Base-by-base conservation (phyloP, 2,329 filamentous ascomycete species). In the Chalara sp. region DNA sequence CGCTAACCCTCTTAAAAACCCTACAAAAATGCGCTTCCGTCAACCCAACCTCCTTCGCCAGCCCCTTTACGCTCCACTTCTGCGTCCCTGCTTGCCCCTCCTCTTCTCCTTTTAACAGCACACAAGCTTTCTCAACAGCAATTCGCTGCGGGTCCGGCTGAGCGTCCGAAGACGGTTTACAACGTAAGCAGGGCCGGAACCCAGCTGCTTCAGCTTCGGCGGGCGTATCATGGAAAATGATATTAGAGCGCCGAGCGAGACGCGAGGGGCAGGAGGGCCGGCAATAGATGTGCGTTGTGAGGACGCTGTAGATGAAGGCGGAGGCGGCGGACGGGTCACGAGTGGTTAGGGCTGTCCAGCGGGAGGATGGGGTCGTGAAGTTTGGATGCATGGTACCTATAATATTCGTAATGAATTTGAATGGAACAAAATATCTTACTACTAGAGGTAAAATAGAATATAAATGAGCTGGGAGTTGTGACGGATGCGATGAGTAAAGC, bases 191-290 rank as follows among this genome's bases (percentile, higher is more conserved):
- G 0, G 80, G 67, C 29, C 79, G 70, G 59, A 73, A 83, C 1
- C 79, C 74, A 11, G 66, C 72, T 1, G 58, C 55, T 41, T 67
- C 65, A 1, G 81, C 81, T 32, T 74, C 68, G 0, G 61, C 53
- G 0, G 70, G 60, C 0, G 67, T 71, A 12, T 71, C 62, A 64
- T 73, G 81, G 65, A 83, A 85, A 1, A 66, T 63, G 4, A 84
- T 73, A 46, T 85, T 85, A 46, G 78, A 75, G 44, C 80, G 74
- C 2, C 80, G 74, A 1, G 82, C 79, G 10, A 84, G 73, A 0
- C 81, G 74, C 2, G 79, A 78, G 12, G 76, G 75, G 62, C 81
- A 85, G 21, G 73, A 79, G 1, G 81, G 80, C 1, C 80, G 74
- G 62, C 81, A 84, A 65, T 80, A 84, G 44, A 76, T 73, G 29